These are phyloP conservation scores for Salix caprea DNA, from an alignment of 345 rosid species.

Conservation along the genomic window DNA sequence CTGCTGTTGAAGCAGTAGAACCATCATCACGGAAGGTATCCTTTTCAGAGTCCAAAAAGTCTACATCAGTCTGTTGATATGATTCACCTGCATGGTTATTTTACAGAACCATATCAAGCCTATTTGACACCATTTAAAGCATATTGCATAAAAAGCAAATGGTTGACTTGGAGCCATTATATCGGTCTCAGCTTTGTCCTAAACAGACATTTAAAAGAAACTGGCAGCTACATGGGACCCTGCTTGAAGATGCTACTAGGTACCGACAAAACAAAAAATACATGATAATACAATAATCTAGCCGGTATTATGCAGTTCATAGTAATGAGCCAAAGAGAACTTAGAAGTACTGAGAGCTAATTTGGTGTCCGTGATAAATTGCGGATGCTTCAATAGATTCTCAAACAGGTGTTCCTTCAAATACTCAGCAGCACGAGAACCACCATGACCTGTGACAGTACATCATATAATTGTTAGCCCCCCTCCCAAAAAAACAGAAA, in stretches of 20 bases:
- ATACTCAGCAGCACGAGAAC: conserved; percentile 95
- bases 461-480: neutral
- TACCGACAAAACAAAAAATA: neutral
- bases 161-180: conserved; percentile 1
- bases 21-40: conserved; percentile 90
- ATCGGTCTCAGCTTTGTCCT: neutral
- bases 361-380: conserved; percentile 69
- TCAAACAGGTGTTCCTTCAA: conserved; percentile 88
- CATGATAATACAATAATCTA: neutral
- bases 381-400: conserved; percentile 86
- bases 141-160: neutral
- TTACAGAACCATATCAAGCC: neutral
- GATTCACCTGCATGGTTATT: conserved; percentile 65
- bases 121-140: neutral
- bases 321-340: neutral
- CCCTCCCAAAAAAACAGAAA: neutral
- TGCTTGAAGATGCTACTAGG: conserved; percentile 13
- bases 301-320: neutral
- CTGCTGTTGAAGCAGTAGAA: conserved; percentile 97
- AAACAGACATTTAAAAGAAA: conserved; percentile 7
- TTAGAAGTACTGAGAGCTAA: conserved; percentile 65
- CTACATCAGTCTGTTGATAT: conserved; percentile 79
- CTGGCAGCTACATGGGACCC: conserved; percentile 19
- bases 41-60: conserved; percentile 76
- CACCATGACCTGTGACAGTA: conserved; percentile 83